A percentile compares a stretch with the other conserved stretches of the same genome.
Evolutionary conservation across 1,139 yeast genomes (phyloP).

Genomic region (Yamadazyma spencermartinsiae): DNA sequence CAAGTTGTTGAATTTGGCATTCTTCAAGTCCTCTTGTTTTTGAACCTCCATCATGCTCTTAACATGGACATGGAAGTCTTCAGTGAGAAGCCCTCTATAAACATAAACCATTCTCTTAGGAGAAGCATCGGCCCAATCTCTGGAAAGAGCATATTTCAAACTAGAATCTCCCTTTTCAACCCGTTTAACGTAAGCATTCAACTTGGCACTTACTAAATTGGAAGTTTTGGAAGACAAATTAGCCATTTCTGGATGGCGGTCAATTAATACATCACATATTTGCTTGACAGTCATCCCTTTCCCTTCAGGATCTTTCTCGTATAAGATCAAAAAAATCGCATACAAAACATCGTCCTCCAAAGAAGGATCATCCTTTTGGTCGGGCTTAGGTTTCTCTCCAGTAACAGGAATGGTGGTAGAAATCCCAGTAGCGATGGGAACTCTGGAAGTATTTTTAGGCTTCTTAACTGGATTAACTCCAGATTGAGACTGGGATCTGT

Average conservation of each 20-base stretch:
- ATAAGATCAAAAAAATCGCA: conserved; percentile 71
- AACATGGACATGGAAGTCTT: conserved; percentile 71
- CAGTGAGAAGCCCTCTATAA: conserved; percentile 72
- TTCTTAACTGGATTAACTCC: conserved; percentile 21
- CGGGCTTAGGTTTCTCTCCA: conserved; percentile 76
- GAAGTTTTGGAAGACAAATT: conserved; percentile 77
- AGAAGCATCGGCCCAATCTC: conserved; percentile 89
- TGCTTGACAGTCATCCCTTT: conserved; percentile 85
- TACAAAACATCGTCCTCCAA: conserved; percentile 74
- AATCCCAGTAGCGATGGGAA: conserved; percentile 67
- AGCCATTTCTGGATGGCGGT: conserved; percentile 80
- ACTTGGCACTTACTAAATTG: conserved; percentile 74
- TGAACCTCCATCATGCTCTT: conserved; percentile 51
- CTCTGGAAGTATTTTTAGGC: conserved; percentile 39
- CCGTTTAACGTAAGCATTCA: conserved; percentile 80
- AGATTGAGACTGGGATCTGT: background rate
- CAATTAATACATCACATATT: conserved; percentile 71
- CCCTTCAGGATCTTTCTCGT: conserved; percentile 65
- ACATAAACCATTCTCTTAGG: conserved; percentile 88
- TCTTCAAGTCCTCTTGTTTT: conserved; percentile 21
- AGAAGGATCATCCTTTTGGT: conserved; percentile 56
- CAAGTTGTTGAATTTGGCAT: conserved; percentile 1
- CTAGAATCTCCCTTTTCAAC: conserved; percentile 78
- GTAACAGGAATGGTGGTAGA: conserved; percentile 79
- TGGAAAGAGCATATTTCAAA: conserved; percentile 68